These are phyloP conservation scores for Daldinia grandis DNA, from an alignment of 495 filamentous ascomycete species.

Conservation along the genomic window DNA sequence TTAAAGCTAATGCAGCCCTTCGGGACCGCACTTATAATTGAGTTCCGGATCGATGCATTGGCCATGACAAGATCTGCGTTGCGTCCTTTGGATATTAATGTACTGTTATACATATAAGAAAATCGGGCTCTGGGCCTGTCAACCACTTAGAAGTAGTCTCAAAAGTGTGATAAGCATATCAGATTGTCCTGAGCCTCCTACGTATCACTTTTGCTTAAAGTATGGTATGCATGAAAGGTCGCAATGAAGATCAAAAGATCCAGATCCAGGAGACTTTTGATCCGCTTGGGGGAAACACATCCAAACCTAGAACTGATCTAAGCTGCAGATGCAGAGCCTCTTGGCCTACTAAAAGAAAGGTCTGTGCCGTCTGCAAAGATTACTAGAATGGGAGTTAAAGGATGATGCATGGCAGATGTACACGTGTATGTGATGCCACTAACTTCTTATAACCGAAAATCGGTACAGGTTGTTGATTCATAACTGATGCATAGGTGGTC, in stretches of 20 bases:
- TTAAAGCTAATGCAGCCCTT: conserved; percentile 12
- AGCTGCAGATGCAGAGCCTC: conserved; percentile 9
- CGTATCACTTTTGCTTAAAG: neutral
- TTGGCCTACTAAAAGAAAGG: neutral
- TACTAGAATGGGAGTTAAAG: conserved; percentile 11
- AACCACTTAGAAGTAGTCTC: conserved; percentile 6
- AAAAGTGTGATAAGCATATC: neutral
- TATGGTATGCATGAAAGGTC: conserved; percentile 32
- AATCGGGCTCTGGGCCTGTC: conserved; percentile 5
- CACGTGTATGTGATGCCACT: conserved; percentile 6
- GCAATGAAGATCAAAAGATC: conserved; percentile 21
- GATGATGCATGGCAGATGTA: conserved; percentile 11
- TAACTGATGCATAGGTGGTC: neutral
- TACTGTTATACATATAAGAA: neutral
- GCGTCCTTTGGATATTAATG: neutral
- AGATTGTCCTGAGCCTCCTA: neutral
- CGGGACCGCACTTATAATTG: neutral
- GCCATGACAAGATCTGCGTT: neutral
- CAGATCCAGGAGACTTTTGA: conserved; percentile 10
- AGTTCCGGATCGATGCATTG: neutral
- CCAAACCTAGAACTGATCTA: conserved; percentile 8
- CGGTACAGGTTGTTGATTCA: neutral
- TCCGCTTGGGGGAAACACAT: conserved; percentile 14
- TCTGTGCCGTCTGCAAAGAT: conserved; percentile 18
- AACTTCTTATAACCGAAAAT: conserved; percentile 1